A percentile compares a stretch with the other conserved stretches of the same genome.
These are phyloP conservation scores for Fusarium sp. DNA, from an alignment of 2,329 filamentous ascomycete genomes.

Conservation along the genomic window DNA sequence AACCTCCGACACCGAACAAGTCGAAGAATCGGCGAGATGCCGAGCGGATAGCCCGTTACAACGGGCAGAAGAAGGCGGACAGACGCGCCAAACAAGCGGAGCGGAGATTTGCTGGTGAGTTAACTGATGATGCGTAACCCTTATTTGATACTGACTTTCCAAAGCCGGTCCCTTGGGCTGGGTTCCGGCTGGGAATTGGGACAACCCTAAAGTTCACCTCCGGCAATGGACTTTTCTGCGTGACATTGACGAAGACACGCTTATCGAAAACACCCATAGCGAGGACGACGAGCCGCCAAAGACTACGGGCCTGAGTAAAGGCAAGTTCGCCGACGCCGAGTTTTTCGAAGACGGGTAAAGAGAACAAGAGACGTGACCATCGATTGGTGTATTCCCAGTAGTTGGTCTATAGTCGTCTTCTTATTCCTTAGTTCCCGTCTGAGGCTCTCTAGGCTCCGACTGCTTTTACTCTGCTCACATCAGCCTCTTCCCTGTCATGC, in stretches of 20 bases:
- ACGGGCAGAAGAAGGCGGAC: background rate
- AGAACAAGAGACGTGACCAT: no score
- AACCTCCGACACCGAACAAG: background rate
- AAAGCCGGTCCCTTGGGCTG: background rate
- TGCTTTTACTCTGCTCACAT: conserved; percentile 14
- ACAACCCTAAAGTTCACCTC: background rate
- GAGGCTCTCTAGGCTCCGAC: background rate
- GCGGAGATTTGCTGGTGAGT: background rate
- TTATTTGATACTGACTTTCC: background rate
- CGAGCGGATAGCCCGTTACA: background rate
- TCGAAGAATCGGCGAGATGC: background rate
- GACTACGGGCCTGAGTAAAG: background rate
- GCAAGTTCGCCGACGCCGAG: no score
- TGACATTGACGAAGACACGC: background rate
- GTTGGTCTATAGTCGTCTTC: conserved; percentile 13
- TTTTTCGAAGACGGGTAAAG: no score
- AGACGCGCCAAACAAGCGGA: background rate
- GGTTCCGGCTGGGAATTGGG: background rate
- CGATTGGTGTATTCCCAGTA: background rate
- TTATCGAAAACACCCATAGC: background rate
- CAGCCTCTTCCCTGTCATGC: conserved; percentile 21
- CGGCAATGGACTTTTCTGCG: no score
- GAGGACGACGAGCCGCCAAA: background rate
- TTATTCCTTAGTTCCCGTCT: conserved; percentile 4
- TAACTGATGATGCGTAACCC: background rate